Evolutionary conservation across 306 rosid species (phyloP).

Genomic region (Heteromeles arbutifolia): DNA sequence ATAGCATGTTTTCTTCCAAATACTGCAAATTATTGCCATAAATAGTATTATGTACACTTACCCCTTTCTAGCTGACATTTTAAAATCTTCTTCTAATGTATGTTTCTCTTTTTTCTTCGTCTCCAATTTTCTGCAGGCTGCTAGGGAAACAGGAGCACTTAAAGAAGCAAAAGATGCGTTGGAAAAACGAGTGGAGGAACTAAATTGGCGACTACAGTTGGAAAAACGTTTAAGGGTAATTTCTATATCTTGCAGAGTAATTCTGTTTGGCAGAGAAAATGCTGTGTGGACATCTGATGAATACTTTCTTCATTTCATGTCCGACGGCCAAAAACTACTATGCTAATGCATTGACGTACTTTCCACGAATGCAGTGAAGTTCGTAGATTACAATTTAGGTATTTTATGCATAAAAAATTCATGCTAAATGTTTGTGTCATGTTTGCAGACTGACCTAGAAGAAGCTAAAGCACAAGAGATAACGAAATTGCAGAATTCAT

Average conservation of each 20-base stretch:
- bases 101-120: conserved; percentile 5
- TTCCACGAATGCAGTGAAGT: background rate
- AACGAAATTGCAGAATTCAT: conserved; percentile 59
- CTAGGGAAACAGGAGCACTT: conserved; percentile 89
- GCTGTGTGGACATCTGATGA: conserved; percentile 13
- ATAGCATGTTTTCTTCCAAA: background rate
- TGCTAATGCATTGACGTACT: background rate
- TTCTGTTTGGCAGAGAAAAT: conserved; percentile 10
- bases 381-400: background rate
- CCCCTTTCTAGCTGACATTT: background rate
- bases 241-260: conserved; percentile 14
- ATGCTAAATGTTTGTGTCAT: conserved; percentile 17
- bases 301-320: background rate
- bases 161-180: conserved; percentile 79
- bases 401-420: background rate
- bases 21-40: background rate
- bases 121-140: conserved; percentile 47
- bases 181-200: conserved; percentile 80
- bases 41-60: background rate
- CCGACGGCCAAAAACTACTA: background rate
- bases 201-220: conserved; percentile 83
- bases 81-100: conserved; percentile 4
- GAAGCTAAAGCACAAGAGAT: conserved; percentile 79
- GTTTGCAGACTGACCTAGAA: conserved; percentile 75
- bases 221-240: conserved; percentile 83